A percentile compares a stretch with the other conserved stretches of the same genome.
Evolutionary conservation across 148 eudicot genomes (phyloP).

Genomic region (Drosera capensis): DNA sequence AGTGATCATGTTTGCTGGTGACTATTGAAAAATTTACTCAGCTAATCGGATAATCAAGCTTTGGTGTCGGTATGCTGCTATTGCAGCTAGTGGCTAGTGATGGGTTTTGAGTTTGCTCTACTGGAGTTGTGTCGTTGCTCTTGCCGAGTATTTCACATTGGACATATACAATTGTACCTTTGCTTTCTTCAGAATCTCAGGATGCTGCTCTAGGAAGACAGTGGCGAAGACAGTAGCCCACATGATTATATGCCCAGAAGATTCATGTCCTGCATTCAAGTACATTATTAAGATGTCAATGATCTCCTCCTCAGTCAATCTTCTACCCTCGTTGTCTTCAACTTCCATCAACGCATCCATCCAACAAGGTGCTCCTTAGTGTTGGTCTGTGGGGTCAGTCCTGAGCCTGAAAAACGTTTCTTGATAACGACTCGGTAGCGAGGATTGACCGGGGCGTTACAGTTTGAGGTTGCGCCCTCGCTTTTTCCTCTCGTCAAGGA

Average conservation of each 20-base stretch:
- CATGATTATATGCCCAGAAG: slow-evolving; percentile 78
- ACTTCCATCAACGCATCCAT: slow-evolving; percentile 61
- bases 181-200: slow-evolving; percentile 48
- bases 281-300: slow-evolving; percentile 76
- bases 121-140: background rate
- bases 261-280: slow-evolving; percentile 94
- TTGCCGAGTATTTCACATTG: background rate
- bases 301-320: slow-evolving; percentile 62
- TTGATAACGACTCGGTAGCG: no score
- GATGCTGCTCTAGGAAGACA: slow-evolving; percentile 57
- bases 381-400: no score
- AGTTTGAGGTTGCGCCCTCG: slow-evolving; percentile 10
- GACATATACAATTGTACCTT: slow-evolving; percentile 31
- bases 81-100: no score
- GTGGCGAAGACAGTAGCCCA: no score
- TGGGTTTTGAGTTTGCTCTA: no score
- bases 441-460: no score
- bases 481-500: slow-evolving; percentile 23
- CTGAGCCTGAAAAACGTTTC: no score
- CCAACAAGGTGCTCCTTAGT: slow-evolving; percentile 80
- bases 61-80: no score
- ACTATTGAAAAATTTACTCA: no score
- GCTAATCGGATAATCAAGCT: no score
- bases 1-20: no score
- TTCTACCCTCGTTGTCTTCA: slow-evolving; percentile 65